Evolutionary conservation across 129 eudicot genomes (phyloP).

Genomic region (Dittrichia graveolens): DNA sequence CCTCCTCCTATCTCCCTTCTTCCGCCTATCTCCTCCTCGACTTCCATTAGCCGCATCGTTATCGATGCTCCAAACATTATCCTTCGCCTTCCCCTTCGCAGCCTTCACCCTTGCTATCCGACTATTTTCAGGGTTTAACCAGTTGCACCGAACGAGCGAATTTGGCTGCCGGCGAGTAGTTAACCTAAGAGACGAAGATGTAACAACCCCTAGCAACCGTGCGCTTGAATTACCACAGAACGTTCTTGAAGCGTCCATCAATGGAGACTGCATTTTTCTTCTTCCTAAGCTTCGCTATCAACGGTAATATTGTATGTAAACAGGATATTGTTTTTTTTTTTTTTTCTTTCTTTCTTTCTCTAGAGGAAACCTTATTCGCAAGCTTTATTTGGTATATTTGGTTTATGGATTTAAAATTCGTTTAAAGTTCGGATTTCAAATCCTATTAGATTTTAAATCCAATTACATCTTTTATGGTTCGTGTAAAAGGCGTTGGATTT

Average conservation of each 20-base stretch:
- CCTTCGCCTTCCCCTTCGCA: slow-evolving; percentile 66
- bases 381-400: too few species aligned
- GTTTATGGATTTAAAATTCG: too few species aligned
- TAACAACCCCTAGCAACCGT: slow-evolving; percentile 30
- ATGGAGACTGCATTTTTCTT: slow-evolving; percentile 58
- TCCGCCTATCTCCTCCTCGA: slow-evolving; percentile 45
- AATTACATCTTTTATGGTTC: too few species aligned
- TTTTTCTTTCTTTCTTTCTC: too few species aligned
- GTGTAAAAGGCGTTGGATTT: too few species aligned
- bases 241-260: slow-evolving; percentile 45
- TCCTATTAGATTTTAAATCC: too few species aligned
- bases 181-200: background rate
- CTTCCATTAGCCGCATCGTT: slow-evolving; percentile 53
- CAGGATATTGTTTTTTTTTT: slow-evolving; percentile 27
- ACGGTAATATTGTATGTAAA: slow-evolving; percentile 8
- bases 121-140: slow-evolving; percentile 22
- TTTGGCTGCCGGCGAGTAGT: slow-evolving; percentile 24
- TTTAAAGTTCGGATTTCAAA: too few species aligned
- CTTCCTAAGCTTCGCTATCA: slow-evolving; percentile 9
- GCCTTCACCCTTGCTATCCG: slow-evolving; percentile 38
- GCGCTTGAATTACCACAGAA: slow-evolving; percentile 20
- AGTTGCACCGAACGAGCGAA: slow-evolving; percentile 46
- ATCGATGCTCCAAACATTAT: slow-evolving; percentile 95
- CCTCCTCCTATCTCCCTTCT: slow-evolving; percentile 39
- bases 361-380: too few species aligned